Conservation (phyloP, 2,329 filamentous ascomycete genomes). For the Cladosporium colombiae region DNA sequence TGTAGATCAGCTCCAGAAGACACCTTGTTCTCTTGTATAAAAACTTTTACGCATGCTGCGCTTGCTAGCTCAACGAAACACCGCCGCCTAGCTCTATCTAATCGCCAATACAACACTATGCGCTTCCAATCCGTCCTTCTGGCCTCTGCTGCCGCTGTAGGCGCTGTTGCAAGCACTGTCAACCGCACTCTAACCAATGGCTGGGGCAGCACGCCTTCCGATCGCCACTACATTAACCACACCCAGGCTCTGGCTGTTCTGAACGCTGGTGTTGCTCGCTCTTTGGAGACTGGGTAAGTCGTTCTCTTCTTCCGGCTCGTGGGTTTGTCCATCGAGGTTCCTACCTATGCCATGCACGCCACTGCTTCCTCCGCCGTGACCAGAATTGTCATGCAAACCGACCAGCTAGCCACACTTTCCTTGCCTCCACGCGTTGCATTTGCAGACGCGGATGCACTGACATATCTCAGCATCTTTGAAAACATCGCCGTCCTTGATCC, state of each 20-base stretch:
- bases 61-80: background rate
- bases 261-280: constrained; percentile 26
- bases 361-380: too few relatives aligned
- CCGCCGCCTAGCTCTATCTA: background rate
- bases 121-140: constrained; percentile 1
- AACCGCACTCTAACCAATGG: constrained; percentile 31
- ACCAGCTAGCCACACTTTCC: too few relatives aligned
- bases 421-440: too few relatives aligned
- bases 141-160: background rate
- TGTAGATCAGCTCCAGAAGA: background rate
- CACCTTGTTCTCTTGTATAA: background rate
- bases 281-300: constrained; percentile 12
- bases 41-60: background rate
- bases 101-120: background rate
- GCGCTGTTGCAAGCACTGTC: constrained; percentile 19
- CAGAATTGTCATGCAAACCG: too few relatives aligned
- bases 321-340: background rate
- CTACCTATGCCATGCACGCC: background rate
- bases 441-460: background rate
- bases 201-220: constrained; percentile 27
- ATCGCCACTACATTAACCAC: constrained; percentile 31
- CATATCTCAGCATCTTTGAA: constrained; percentile 23
- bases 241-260: constrained; percentile 30
- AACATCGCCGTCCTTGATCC: constrained; percentile 36
- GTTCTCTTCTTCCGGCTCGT: background rate